Conservation (phyloP, 2,329 filamentous ascomycete species). For the Laburnicola sp. region DNA sequence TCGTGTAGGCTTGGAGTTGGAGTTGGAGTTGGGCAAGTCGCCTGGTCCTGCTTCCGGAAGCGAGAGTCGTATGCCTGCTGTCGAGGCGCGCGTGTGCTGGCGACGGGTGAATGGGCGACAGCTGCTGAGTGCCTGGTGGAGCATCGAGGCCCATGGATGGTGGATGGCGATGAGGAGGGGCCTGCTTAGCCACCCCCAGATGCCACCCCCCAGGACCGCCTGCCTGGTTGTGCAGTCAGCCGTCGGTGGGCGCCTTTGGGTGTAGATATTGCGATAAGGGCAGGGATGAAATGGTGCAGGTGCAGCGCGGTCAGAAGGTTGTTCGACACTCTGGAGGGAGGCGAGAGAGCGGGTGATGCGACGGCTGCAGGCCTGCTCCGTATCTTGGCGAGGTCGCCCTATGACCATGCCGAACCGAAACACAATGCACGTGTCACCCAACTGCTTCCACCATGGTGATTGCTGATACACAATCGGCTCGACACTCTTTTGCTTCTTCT, state of each 20-base stretch:
- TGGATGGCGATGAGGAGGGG: slow-evolving; percentile 2
- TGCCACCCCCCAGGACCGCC: slow-evolving; percentile 1
- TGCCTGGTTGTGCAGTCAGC: slow-evolving; percentile 6
- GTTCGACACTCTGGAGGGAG: not conserved
- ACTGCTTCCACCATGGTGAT: not conserved
- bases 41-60: not conserved
- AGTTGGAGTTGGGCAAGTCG: not conserved
- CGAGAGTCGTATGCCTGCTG: not conserved
- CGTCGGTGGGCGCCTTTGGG: not conserved
- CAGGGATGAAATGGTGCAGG: not conserved
- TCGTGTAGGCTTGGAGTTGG: not conserved
- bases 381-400: slow-evolving; percentile 1
- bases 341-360: not conserved
- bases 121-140: not conserved
- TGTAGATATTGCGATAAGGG: not conserved
- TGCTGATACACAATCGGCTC: too few species aligned
- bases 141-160: not conserved
- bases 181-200: slow-evolving; percentile 13
- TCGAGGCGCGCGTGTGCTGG: not conserved
- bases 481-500: too few species aligned
- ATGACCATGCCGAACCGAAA: not conserved
- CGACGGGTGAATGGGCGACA: not conserved
- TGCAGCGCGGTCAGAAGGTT: not conserved
- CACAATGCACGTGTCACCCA: not conserved
- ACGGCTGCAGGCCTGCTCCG: slow-evolving; percentile 1